Conservation (phyloP, 1,139 yeast species). For the Casaregolazyma suthepensis region DNA sequence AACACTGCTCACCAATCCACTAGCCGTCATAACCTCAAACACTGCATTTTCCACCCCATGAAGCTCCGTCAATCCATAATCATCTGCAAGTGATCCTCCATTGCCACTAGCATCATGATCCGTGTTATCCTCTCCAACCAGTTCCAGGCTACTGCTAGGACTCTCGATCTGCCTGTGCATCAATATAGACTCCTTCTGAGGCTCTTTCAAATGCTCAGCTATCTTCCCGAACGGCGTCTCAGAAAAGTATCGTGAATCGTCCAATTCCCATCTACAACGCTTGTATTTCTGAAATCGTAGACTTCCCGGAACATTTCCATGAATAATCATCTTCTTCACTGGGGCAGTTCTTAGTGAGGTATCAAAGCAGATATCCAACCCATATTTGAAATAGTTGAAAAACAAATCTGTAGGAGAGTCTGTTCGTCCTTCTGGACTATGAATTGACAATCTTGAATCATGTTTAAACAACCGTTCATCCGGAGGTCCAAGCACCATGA, state of each 20-base stretch:
- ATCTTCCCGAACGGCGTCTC: constrained; percentile 17
- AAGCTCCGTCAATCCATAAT: constrained; percentile 28
- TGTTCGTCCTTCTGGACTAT: constrained; percentile 21
- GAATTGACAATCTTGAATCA: constrained; percentile 28
- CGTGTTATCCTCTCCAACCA: constrained; percentile 23
- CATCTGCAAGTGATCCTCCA: constrained; percentile 16
- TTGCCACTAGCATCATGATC: constrained; percentile 3
- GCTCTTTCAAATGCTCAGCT: constrained; percentile 10
- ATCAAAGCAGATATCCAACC: constrained; percentile 30
- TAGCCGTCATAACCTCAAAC: constrained; percentile 25
- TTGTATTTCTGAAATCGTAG: constrained; percentile 27
- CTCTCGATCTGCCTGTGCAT: constrained; percentile 25
- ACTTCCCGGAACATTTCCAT: constrained; percentile 31
- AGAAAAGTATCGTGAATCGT: constrained; percentile 11
- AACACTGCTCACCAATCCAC: constrained; percentile 22
- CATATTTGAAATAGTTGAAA: constrained; percentile 29
- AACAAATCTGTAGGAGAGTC: constrained; percentile 21
- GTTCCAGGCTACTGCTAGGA: constrained; percentile 27
- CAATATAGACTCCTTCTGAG: constrained; percentile 21
- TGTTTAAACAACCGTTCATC: constrained; percentile 28
- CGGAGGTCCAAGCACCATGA: constrained; percentile 31
- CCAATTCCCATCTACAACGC: constrained; percentile 28
- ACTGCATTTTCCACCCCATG: constrained; percentile 26
- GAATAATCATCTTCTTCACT: constrained; percentile 28
- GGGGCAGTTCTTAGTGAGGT: constrained; percentile 20